Evolutionary conservation across 495 filamentous ascomycete species (phyloP).

Genomic region (Stereocaulon alpinum): DNA sequence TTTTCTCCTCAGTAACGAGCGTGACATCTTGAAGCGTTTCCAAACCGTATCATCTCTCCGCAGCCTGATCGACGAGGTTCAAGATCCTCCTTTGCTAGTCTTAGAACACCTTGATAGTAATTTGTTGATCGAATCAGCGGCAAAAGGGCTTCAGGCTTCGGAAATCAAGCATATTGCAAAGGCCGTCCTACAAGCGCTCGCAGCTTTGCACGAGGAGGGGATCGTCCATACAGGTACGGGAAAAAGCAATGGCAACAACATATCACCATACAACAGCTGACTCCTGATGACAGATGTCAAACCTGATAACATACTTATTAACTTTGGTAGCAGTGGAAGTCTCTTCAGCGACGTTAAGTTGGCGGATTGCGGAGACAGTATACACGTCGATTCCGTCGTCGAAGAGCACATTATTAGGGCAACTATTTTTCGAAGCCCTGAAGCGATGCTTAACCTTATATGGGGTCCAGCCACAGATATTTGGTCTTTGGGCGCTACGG

Average conservation of each 20-base stretch:
- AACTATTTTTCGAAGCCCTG: conserved; percentile 8
- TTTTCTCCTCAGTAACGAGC: conserved; percentile 2
- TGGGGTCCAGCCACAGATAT: conserved; percentile 9
- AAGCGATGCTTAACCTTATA: conserved; percentile 5
- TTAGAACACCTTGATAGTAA: conserved; percentile 8
- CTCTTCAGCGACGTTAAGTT: neutral
- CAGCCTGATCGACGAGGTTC: neutral
- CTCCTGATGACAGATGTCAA: conserved; percentile 1
- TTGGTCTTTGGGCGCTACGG: conserved; percentile 10
- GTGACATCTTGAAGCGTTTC: conserved; percentile 5
- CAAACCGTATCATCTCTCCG: neutral
- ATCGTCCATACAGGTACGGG: conserved; percentile 5
- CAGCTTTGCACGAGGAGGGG: conserved; percentile 5
- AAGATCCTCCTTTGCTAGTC: conserved; percentile 9
- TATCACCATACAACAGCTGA: neutral
- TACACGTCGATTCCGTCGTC: neutral
- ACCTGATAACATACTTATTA: conserved; percentile 8
- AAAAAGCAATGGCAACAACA: neutral
- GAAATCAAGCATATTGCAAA: conserved; percentile 5
- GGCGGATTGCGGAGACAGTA: conserved; percentile 2
- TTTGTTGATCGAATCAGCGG: neutral
- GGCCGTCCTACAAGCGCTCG: conserved; percentile 2
- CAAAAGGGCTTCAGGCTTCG: conserved; percentile 1
- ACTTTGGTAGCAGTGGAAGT: neutral
- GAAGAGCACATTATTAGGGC: conserved; percentile 8